Percentiles rank a stretch among this genome's conserved stretches.
Evolutionary conservation across 306 rosid genomes (phyloP).

Genomic region (Purshia tridentata): DNA sequence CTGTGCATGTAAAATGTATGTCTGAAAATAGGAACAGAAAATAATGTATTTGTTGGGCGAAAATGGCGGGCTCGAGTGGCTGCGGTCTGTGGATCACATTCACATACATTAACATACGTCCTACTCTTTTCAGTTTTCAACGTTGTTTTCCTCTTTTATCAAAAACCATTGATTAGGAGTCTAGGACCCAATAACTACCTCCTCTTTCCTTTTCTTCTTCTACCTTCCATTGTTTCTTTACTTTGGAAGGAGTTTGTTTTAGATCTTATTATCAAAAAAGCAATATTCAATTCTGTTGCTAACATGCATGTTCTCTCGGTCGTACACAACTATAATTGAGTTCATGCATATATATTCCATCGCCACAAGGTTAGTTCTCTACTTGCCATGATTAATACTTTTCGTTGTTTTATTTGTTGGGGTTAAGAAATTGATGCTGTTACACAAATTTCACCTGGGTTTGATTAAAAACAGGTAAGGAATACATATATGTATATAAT

Average conservation of each 20-base stretch:
- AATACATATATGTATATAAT: not conserved
- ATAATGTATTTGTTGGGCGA: conserved; percentile 1
- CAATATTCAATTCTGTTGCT: not conserved
- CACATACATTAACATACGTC: not conserved
- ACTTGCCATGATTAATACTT: not conserved
- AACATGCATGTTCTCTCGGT: conserved; percentile 3
- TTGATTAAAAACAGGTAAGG: not conserved
- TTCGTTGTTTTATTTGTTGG: not conserved
- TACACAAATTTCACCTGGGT: not conserved
- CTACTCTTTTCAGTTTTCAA: conserved; percentile 9
- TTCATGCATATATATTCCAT: not conserved
- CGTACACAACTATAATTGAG: not conserved
- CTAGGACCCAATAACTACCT: not conserved
- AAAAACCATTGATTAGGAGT: not conserved
- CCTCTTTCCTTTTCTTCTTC: not conserved
- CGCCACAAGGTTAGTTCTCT: not conserved
- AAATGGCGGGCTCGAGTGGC: conserved; percentile 22
- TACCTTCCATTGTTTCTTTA: not conserved
- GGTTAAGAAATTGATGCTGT: not conserved
- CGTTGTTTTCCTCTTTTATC: not conserved
- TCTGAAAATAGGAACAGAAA: conserved; percentile 5
- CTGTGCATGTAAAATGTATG: not conserved
- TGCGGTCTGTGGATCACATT: conserved; percentile 24
- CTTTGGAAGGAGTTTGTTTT: not conserved
- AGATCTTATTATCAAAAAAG: not conserved